These are phyloP conservation scores for Nitzschia palea DNA, from an alignment of 108 stramenopile species.

Conservation along the genomic window DNA sequence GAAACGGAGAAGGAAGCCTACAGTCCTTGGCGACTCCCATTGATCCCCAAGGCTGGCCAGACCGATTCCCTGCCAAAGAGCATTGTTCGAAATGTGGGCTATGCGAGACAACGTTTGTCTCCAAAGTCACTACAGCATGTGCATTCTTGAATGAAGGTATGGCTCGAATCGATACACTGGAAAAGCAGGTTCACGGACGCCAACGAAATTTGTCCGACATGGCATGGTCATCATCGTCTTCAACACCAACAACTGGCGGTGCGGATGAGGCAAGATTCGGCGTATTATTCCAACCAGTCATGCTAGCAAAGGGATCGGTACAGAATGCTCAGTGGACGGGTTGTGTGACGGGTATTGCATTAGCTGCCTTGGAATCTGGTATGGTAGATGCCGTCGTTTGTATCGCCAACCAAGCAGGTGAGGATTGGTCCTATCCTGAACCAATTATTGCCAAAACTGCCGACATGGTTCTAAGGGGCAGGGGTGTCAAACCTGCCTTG, in stretches of 20 bases:
- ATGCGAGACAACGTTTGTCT: slow-evolving; percentile 76
- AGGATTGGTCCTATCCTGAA: slow-evolving; percentile 55
- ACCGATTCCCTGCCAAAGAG: slow-evolving; percentile 74
- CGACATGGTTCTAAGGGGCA: slow-evolving; percentile 60
- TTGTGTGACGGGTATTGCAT: slow-evolving; percentile 68
- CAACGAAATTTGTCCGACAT: slow-evolving; percentile 34
- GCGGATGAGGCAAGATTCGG: slow-evolving; percentile 78
- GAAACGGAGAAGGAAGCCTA: not conserved
- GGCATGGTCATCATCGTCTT: slow-evolving; percentile 30
- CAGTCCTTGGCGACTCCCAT: slow-evolving; percentile 45
- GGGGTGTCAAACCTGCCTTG: slow-evolving; percentile 80
- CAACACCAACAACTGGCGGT: not conserved
- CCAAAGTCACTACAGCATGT: slow-evolving; percentile 66
- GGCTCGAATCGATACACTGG: slow-evolving; percentile 65
- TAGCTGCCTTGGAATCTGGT: slow-evolving; percentile 63
- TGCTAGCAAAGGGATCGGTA: slow-evolving; percentile 58
- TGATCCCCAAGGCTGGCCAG: slow-evolving; percentile 67
- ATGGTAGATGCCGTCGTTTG: slow-evolving; percentile 81
- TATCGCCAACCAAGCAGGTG: slow-evolving; percentile 39
- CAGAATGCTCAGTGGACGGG: slow-evolving; percentile 78
- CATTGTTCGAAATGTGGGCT: slow-evolving; percentile 81
- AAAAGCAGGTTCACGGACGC: slow-evolving; percentile 61
- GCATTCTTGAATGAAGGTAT: slow-evolving; percentile 70
- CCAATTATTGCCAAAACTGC: slow-evolving; percentile 68
- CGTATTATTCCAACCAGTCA: slow-evolving; percentile 63